Percentiles rank a stretch among this genome's conserved stretches.
phyloP scores from a whole-genome alignment of 192 early-diverging fungal species.

The Chytriomyces confervae region DNA sequence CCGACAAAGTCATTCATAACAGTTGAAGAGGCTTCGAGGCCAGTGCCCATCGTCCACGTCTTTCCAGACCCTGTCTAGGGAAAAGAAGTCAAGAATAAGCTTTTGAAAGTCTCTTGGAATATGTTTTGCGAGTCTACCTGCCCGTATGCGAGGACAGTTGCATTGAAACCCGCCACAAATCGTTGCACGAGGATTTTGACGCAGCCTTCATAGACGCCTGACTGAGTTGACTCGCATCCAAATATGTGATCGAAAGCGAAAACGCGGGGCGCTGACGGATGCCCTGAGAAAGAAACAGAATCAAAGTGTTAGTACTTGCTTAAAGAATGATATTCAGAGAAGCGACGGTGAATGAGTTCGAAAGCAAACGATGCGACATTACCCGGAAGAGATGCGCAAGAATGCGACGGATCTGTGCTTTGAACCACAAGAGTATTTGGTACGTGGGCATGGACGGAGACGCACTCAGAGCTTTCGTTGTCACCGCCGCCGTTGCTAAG shows the following conservation, averaged over 20 bases:
- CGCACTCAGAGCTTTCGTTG: constrained; percentile 48
- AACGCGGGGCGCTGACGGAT: neutral
- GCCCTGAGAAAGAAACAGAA: no score
- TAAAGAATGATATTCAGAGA: constrained; percentile 17
- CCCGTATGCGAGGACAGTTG: constrained; percentile 61
- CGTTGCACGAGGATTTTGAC: constrained; percentile 61
- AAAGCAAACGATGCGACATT: neutral
- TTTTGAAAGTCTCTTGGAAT: neutral
- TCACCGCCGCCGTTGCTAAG: constrained; percentile 42
- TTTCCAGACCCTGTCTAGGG: constrained; percentile 62
- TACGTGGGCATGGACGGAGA: constrained; percentile 43
- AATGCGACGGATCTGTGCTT: constrained; percentile 2
- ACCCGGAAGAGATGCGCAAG: no score
- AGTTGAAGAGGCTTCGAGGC: constrained; percentile 40
- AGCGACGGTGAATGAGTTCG: constrained; percentile 6
- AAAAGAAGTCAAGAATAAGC: neutral
- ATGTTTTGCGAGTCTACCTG: constrained; percentile 38
- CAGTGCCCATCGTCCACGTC: constrained; percentile 66
- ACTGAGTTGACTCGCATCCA: constrained; percentile 75
- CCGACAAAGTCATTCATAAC: constrained; percentile 39
- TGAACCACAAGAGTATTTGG: constrained; percentile 35
- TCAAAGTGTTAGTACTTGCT: no score
- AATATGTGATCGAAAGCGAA: constrained; percentile 69
- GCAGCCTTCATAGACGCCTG: constrained; percentile 77
- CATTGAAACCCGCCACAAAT: constrained; percentile 65